Conservation (phyloP, 352 stramenopile genomes). For the Phytophthora sojae region DNA sequence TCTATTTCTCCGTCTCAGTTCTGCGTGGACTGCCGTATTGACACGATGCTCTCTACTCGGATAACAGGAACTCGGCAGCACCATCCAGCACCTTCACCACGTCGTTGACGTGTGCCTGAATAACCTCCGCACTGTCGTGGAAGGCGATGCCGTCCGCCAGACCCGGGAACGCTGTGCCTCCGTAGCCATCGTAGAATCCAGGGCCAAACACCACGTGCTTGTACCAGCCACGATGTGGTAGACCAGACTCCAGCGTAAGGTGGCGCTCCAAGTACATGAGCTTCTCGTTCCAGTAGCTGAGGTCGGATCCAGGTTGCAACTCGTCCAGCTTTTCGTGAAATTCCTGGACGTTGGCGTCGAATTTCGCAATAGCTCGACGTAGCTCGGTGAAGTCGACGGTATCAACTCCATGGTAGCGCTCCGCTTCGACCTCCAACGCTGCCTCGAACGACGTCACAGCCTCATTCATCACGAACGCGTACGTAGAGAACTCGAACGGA, state of each 20-base stretch:
- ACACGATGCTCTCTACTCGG: constrained; percentile 14
- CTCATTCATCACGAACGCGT: constrained; percentile 57
- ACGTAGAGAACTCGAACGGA: constrained; percentile 67
- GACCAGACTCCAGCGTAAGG: constrained; percentile 42
- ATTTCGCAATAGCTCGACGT: constrained; percentile 41
- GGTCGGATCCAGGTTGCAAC: constrained; percentile 1
- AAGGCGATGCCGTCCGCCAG: constrained; percentile 60
- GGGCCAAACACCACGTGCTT: constrained; percentile 72
- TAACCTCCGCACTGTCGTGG: constrained; percentile 37
- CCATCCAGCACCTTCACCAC: constrained; percentile 44
- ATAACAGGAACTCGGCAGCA: constrained; percentile 45
- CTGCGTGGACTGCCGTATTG: neutral
- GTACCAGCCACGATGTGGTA: constrained; percentile 66
- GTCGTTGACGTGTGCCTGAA: constrained; percentile 58
- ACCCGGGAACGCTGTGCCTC: constrained; percentile 57
- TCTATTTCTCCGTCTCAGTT: too few relatives aligned
- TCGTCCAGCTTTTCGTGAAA: constrained; percentile 36
- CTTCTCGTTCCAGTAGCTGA: constrained; percentile 53
- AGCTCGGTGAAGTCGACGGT: constrained; percentile 39
- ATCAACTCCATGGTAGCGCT: constrained; percentile 25
- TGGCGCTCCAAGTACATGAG: constrained; percentile 61
- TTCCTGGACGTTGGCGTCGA: constrained; percentile 35
- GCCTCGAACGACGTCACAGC: constrained; percentile 40
- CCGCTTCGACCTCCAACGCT: constrained; percentile 17
- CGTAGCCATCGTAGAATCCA: constrained; percentile 64